Evolutionary conservation across 371 early-diverging fungal genomes (phyloP).

Genomic region (Apophysomyces variabilis): DNA sequence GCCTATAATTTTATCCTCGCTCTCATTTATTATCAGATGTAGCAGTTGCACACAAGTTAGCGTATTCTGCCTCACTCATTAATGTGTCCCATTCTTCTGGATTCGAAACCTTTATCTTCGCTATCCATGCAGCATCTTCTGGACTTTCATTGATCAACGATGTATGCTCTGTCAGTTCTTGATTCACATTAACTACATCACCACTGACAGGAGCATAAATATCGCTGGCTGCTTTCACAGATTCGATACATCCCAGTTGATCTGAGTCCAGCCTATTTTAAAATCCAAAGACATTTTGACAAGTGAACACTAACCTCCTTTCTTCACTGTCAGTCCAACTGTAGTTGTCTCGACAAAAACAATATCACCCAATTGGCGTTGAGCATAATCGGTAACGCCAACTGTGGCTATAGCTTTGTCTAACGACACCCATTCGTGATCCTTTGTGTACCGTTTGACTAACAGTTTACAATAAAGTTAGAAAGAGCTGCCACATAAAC

Average conservation of each 20-base stretch:
- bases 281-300: not conserved
- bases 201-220: constrained; percentile 83
- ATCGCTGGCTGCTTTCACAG: constrained; percentile 88
- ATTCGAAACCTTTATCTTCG: constrained; percentile 74
- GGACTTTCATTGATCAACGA: constrained; percentile 71
- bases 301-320: constrained; percentile 48
- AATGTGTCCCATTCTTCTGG: constrained; percentile 64
- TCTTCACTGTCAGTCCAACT: constrained; percentile 55
- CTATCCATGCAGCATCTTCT: constrained; percentile 82
- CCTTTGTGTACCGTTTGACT: constrained; percentile 65
- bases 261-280: constrained; percentile 32
- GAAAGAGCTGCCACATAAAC: not conserved
- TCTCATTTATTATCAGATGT: constrained; percentile 19
- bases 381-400: constrained; percentile 87
- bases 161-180: constrained; percentile 57
- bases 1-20: constrained; percentile 1
- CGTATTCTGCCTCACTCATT: constrained; percentile 69
- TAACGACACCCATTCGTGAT: constrained; percentile 85
- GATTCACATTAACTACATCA: constrained; percentile 73
- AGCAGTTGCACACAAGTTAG: constrained; percentile 31
- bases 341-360: constrained; percentile 80
- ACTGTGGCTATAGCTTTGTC: constrained; percentile 72
- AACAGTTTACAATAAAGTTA: not conserved
- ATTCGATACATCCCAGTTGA: constrained; percentile 78
- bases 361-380: constrained; percentile 83